Conservation (phyloP, 2,329 filamentous ascomycete species). For the Penicillium corylophilum region DNA sequence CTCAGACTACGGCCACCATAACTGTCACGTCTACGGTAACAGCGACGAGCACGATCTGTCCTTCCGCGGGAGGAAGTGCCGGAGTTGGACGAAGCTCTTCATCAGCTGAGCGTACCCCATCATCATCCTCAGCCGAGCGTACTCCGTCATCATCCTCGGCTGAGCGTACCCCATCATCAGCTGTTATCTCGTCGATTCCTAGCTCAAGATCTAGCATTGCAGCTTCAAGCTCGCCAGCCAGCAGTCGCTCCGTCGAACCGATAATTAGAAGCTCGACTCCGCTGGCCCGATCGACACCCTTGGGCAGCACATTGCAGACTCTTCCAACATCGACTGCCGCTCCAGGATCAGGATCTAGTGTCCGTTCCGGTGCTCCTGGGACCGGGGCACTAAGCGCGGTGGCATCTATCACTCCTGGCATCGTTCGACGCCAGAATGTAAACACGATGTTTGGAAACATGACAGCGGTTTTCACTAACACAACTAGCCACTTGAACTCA, state of each 20-base stretch:
- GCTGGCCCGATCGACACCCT: conserved; percentile 1
- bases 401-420: conserved; percentile 9
- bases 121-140: too few species aligned
- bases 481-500: conserved; percentile 14
- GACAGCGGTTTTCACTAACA: conserved; percentile 17
- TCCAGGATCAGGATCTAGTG: neutral
- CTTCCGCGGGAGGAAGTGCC: neutral
- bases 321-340: neutral
- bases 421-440: conserved; percentile 11
- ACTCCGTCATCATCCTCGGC: neutral
- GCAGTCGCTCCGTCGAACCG: neutral
- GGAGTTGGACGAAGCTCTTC: neutral
- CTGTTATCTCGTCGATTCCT: neutral
- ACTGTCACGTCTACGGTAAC: conserved; percentile 7
- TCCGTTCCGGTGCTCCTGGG: too few species aligned
- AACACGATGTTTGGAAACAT: conserved; percentile 3
- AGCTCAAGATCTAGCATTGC: neutral
- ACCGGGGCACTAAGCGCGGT: neutral
- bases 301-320: conserved; percentile 6
- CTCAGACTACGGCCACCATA: neutral
- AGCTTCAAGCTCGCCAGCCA: neutral
- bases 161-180: neutral
- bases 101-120: neutral
- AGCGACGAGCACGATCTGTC: conserved; percentile 1
- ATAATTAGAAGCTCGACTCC: conserved; percentile 6